A percentile compares a stretch with the other conserved stretches of the same genome.
These are phyloP conservation scores for Nicotiana benthamiana DNA, from an alignment of 257 asterid genomes.

Conservation along the genomic window DNA sequence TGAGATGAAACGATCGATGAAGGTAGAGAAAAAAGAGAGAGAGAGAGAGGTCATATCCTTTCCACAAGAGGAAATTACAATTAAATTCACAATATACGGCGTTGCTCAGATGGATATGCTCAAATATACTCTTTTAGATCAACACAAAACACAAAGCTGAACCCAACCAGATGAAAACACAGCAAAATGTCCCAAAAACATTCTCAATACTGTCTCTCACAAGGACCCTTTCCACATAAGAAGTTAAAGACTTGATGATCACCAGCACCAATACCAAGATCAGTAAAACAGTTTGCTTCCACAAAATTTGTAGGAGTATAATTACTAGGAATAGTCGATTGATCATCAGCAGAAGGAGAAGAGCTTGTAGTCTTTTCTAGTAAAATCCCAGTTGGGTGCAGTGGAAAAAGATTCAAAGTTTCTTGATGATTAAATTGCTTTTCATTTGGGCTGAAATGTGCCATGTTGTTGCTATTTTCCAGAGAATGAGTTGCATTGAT, in stretches of 20 bases:
- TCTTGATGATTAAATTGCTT: slow-evolving; percentile 23
- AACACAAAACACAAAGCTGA: background rate
- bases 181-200: background rate
- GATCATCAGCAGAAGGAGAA: background rate
- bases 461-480: background rate
- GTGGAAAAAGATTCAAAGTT: slow-evolving; percentile 74
- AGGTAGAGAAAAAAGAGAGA: background rate
- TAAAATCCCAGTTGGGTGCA: slow-evolving; percentile 58
- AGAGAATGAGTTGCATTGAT: background rate
- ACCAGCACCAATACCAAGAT: background rate
- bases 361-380: slow-evolving; percentile 18
- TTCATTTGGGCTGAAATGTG: background rate
- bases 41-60: background rate
- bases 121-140: background rate
- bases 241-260: slow-evolving; percentile 46
- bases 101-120: background rate
- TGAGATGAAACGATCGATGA: too few relatives aligned
- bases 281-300: slow-evolving; percentile 5
- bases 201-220: slow-evolving; percentile 17
- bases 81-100: background rate
- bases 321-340: slow-evolving; percentile 3
- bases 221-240: slow-evolving; percentile 31
- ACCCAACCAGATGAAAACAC: background rate
- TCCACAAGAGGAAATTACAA: background rate
- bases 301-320: background rate